Evolutionary conservation across 768 basidiomycete genomes (phyloP).

Genomic region (Obba rivulosa): DNA sequence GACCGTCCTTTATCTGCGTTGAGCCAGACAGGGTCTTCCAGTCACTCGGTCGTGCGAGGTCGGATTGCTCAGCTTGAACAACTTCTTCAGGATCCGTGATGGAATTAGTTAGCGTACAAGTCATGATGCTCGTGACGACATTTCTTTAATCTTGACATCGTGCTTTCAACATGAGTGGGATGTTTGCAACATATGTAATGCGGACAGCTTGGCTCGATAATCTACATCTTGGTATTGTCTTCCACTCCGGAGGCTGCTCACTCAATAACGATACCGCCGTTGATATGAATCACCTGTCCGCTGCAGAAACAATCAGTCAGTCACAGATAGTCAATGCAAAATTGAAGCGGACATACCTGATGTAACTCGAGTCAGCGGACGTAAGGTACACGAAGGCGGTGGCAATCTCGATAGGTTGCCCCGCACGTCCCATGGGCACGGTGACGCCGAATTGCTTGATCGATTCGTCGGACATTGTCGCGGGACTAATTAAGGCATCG

Average conservation of each 20-base stretch:
- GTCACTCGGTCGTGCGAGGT: slow-evolving; percentile 7
- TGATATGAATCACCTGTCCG: slow-evolving; percentile 26
- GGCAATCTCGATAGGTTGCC: slow-evolving; percentile 47
- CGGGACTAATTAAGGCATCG: slow-evolving; percentile 11
- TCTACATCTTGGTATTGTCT: background rate
- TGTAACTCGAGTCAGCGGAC: slow-evolving; percentile 41
- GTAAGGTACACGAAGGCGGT: slow-evolving; percentile 44
- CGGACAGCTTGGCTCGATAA: slow-evolving; percentile 1
- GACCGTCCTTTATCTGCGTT: slow-evolving; percentile 3
- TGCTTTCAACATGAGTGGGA: too few species aligned
- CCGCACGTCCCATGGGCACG: slow-evolving; percentile 41
- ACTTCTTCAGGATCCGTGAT: too few species aligned
- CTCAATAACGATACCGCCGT: slow-evolving; percentile 26
- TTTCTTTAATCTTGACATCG: too few species aligned
- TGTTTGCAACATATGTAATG: background rate
- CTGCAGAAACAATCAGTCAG: slow-evolving; percentile 3
- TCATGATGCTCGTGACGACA: too few species aligned
- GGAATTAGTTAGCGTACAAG: too few species aligned
- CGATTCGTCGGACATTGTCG: slow-evolving; percentile 32
- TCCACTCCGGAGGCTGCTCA: slow-evolving; percentile 2
- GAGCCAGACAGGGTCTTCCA: slow-evolving; percentile 2
- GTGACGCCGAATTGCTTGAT: slow-evolving; percentile 26
- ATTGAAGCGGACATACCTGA: slow-evolving; percentile 22
- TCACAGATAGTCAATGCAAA: background rate
- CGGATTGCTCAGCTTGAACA: slow-evolving; percentile 14